Evolutionary conservation across 441 rosid genomes (phyloP).

Genomic region (Dalechampia spathulata): DNA sequence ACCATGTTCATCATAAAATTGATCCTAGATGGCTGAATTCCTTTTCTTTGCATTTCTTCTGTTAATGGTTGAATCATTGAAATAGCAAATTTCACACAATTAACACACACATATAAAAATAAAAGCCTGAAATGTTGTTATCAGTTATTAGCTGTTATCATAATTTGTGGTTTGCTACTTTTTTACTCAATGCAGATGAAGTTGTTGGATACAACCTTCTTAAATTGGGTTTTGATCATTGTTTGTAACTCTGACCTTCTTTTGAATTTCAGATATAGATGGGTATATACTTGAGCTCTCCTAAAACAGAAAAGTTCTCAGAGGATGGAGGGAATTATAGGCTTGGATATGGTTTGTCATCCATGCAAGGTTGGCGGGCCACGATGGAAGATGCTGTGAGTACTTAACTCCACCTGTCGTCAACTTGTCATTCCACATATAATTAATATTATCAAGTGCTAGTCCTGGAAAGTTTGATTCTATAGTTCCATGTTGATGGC

Average conservation of each 20-base stretch:
- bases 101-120: too few relatives aligned
- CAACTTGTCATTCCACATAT: conserved; percentile 8
- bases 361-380: conserved; percentile 99
- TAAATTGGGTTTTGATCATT: background rate
- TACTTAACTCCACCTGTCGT: conserved; percentile 10
- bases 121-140: too few relatives aligned
- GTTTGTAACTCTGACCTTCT: background rate
- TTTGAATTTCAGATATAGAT: conserved; percentile 33
- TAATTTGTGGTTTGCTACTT: background rate
- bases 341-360: conserved; percentile 82
- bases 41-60: too few relatives aligned
- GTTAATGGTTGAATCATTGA: too few relatives aligned
- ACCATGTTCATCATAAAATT: too few relatives aligned
- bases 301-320: conserved; percentile 85
- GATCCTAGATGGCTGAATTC: too few relatives aligned
- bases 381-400: conserved; percentile 99
- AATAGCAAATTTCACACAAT: too few relatives aligned
- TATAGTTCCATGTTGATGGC: too few relatives aligned
- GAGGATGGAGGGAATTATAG: conserved; percentile 78
- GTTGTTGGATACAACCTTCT: background rate
- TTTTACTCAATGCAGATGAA: too few relatives aligned
- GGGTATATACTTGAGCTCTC: conserved; percentile 94
- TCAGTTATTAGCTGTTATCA: background rate
- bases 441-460: too few relatives aligned
- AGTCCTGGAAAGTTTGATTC: too few relatives aligned